Evolutionary conservation across 495 filamentous ascomycete genomes (phyloP).

Genomic region (Talaromyces liani): DNA sequence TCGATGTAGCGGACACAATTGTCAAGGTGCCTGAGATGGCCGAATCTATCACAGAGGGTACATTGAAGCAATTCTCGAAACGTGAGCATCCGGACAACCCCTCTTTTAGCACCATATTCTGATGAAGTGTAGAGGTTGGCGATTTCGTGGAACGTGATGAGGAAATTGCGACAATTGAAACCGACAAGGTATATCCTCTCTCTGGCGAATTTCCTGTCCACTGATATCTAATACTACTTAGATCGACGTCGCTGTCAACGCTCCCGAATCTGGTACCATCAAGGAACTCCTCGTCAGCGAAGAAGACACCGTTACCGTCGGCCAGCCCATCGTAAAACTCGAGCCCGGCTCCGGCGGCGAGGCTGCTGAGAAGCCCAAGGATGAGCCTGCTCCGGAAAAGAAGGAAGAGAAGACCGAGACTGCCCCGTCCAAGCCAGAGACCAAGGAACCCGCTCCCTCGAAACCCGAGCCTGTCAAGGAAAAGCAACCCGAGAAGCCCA

Average conservation of each 20-base stretch:
- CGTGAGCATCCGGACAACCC: constrained; percentile 33
- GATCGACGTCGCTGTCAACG: constrained; percentile 96
- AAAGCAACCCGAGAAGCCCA: constrained; percentile 13
- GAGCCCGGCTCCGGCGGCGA: constrained; percentile 64
- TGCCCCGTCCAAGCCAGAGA: constrained; percentile 20
- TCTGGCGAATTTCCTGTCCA: too few relatives aligned
- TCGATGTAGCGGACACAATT: constrained; percentile 57
- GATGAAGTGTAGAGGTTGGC: constrained; percentile 55
- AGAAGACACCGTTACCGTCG: constrained; percentile 92
- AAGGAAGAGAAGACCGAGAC: constrained; percentile 36
- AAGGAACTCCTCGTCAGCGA: constrained; percentile 90
- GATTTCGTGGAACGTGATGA: constrained; percentile 95
- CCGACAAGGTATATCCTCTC: constrained; percentile 74
- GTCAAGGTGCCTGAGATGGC: constrained; percentile 98
- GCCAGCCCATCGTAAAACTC: constrained; percentile 80
- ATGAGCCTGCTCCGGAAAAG: constrained; percentile 36
- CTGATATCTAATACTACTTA: constrained; percentile 24
- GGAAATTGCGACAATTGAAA: constrained; percentile 98
- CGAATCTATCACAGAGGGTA: constrained; percentile 97
- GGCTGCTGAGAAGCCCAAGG: constrained; percentile 40
- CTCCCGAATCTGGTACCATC: constrained; percentile 82
- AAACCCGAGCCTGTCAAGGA: constrained; percentile 27
- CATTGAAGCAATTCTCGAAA: constrained; percentile 92
- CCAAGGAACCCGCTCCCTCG: constrained; percentile 30
- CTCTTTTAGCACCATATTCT: background rate